A percentile compares a stretch with the other conserved stretches of the same genome.
Evolutionary conservation across 148 eudicot species (phyloP).

Genomic region (Spergularia marina): DNA sequence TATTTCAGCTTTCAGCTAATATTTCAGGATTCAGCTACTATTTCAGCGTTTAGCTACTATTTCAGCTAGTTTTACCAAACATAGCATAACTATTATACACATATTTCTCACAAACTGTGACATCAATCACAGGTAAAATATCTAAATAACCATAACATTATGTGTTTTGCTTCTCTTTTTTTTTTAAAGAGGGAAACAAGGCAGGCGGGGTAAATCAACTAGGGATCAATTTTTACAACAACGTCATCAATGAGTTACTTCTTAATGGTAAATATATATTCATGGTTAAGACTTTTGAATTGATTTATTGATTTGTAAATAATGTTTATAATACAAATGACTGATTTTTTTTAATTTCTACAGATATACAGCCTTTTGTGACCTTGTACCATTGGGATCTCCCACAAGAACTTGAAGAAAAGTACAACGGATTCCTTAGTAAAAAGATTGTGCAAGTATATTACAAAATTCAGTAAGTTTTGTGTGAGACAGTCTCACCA

Average conservation of each 20-base stretch:
- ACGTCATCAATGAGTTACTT: conserved; percentile 13
- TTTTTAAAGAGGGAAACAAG: background rate
- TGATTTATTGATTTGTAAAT: too few species aligned
- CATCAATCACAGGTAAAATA: background rate
- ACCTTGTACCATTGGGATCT: conserved; percentile 19
- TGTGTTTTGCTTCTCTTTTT: background rate
- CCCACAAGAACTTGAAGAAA: conserved; percentile 7
- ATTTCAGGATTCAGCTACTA: too few species aligned
- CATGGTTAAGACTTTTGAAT: too few species aligned
- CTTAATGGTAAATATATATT: background rate
- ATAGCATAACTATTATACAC: too few species aligned
- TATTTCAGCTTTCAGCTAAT: too few species aligned
- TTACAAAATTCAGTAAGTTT: too few species aligned
- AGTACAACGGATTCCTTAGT: conserved; percentile 11
- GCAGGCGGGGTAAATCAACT: conserved; percentile 1
- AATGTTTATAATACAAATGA: too few species aligned
- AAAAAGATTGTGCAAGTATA: background rate
- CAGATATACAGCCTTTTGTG: conserved; percentile 16
- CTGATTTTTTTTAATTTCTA: background rate
- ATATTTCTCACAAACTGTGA: too few species aligned
- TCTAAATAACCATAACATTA: background rate
- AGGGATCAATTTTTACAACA: conserved; percentile 16
- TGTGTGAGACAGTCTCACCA: too few species aligned
- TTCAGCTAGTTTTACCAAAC: too few species aligned
- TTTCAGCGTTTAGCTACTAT: too few species aligned